Conservation (phyloP, 1,139 yeast species). For the Nakaseomyces glabratus region DNA sequence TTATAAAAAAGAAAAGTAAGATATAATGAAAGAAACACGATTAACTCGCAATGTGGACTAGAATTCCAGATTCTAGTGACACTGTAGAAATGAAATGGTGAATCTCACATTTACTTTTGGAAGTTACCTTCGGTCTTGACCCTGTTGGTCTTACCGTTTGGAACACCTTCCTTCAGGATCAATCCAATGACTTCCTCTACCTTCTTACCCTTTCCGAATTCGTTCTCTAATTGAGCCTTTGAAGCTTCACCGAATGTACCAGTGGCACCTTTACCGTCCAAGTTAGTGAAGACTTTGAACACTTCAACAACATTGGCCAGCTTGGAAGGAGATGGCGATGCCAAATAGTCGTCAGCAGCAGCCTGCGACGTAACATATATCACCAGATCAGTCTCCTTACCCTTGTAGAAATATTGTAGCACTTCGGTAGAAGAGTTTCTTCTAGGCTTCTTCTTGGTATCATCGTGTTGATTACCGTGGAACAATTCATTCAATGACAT, state of each 20-base stretch:
- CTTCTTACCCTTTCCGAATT: constrained; percentile 47
- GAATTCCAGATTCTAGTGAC: no score
- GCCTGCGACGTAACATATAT: constrained; percentile 53
- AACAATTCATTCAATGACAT: no score
- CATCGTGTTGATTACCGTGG: no score
- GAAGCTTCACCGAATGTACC: constrained; percentile 71
- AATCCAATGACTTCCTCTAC: constrained; percentile 43
- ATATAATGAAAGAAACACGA: no score
- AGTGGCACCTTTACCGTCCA: constrained; percentile 55
- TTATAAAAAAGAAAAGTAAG: no score
- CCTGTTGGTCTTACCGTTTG: constrained; percentile 12
- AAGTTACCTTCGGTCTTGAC: no score
- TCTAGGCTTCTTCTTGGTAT: no score
- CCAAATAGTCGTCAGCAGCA: constrained; percentile 40
- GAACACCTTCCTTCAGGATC: constrained; percentile 48
- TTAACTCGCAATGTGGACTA: no score
- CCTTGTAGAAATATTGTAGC: constrained; percentile 54
- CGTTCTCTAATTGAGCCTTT: constrained; percentile 50
- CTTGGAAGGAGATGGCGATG: constrained; percentile 38
- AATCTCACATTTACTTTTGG: no score
- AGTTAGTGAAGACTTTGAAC: constrained; percentile 53
- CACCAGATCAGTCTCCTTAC: constrained; percentile 52
- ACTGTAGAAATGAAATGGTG: no score
- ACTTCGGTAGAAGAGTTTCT: no score
- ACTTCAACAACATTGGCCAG: constrained; percentile 56